phyloP scores from a whole-genome alignment of 345 rosid species.

The Salix exigua region DNA sequence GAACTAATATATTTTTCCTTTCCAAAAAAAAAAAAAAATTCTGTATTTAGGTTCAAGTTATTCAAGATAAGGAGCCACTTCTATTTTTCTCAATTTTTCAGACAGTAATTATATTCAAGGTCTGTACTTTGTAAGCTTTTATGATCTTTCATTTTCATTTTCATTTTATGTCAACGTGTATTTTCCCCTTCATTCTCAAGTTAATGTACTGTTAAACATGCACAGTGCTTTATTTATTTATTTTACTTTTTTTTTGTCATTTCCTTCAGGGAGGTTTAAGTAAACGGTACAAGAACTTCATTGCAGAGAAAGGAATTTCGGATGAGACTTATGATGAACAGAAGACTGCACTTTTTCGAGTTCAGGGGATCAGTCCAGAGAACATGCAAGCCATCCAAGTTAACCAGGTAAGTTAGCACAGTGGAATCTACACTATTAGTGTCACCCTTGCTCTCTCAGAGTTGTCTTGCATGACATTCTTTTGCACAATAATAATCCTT shows the following conservation, averaged over 20 bases:
- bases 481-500: not conserved
- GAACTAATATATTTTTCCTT: too few species aligned
- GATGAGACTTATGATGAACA: constrained; percentile 49
- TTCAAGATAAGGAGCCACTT: constrained; percentile 61
- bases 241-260: constrained; percentile 11
- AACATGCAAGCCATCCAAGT: constrained; percentile 89
- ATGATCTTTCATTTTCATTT: not conserved
- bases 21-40: too few species aligned
- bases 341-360: constrained; percentile 58
- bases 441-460: not conserved
- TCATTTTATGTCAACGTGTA: not conserved
- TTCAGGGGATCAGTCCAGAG: constrained; percentile 59
- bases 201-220: too few species aligned
- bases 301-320: constrained; percentile 38
- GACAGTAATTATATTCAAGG: constrained; percentile 58
- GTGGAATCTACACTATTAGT: constrained; percentile 2
- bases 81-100: constrained; percentile 56
- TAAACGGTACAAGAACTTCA: constrained; percentile 41
- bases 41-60: constrained; percentile 55
- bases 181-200: not conserved
- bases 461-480: constrained; percentile 1
- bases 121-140: constrained; percentile 15
- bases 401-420: constrained; percentile 45
- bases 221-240: too few species aligned
- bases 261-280: constrained; percentile 65